These are phyloP conservation scores for Xylaria intraflava DNA, from an alignment of 495 filamentous ascomycete genomes.

Conservation along the genomic window DNA sequence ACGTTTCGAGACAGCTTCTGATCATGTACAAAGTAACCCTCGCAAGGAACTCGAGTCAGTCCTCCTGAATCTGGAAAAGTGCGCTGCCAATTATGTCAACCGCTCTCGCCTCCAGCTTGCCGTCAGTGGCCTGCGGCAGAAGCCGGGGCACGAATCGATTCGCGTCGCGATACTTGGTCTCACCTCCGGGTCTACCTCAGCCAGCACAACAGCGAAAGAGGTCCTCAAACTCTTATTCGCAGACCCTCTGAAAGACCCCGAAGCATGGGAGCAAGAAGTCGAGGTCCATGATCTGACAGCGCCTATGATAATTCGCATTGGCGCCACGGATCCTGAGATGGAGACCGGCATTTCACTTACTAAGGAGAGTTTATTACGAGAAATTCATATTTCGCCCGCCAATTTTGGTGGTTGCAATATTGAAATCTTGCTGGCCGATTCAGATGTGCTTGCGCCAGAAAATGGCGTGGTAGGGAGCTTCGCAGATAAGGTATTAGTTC, in stretches of 20 bases:
- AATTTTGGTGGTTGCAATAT: constrained; percentile 60
- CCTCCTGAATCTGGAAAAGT: constrained; percentile 54
- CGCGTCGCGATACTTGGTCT: constrained; percentile 58
- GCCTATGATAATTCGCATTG: constrained; percentile 43
- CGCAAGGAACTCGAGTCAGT: constrained; percentile 53
- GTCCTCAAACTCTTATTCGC: constrained; percentile 67
- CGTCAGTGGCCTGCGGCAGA: constrained; percentile 64
- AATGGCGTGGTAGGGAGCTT: constrained; percentile 23
- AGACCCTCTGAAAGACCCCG: constrained; percentile 61
- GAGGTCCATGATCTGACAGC: constrained; percentile 37
- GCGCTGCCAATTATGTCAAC: constrained; percentile 60
- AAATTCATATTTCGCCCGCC: constrained; percentile 57
- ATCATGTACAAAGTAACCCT: constrained; percentile 14
- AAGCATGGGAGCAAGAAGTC: constrained; percentile 66
- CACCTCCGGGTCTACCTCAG: constrained; percentile 27
- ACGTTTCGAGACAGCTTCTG: not conserved
- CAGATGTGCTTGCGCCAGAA: constrained; percentile 33
- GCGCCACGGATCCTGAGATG: constrained; percentile 13
- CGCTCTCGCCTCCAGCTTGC: constrained; percentile 74
- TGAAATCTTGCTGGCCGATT: constrained; percentile 68
- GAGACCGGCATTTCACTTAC: constrained; percentile 19
- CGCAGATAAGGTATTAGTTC: constrained; percentile 61
- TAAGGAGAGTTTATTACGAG: constrained; percentile 34
- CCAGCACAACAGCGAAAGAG: constrained; percentile 41
- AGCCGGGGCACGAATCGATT: constrained; percentile 53